Conservation (phyloP, 192 early-diverging fungal species). For the Coemansia sp. region DNA sequence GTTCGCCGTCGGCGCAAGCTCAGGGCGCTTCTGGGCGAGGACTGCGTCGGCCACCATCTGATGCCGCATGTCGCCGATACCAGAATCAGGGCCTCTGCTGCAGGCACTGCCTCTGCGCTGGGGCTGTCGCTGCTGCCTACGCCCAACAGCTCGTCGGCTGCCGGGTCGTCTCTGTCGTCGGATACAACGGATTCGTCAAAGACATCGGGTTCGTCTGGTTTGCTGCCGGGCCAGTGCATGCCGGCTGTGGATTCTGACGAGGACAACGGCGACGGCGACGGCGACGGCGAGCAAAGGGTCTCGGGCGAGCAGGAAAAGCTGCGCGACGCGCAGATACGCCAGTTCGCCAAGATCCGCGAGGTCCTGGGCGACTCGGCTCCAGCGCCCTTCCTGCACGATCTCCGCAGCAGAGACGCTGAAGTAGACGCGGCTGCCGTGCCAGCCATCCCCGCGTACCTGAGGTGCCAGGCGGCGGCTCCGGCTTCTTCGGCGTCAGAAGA, state of each 20-base stretch:
- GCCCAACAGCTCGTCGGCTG: constrained; percentile 17
- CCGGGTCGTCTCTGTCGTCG: background rate
- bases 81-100: too few relatives aligned
- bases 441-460: background rate
- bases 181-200: too few relatives aligned
- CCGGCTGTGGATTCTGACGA: too few relatives aligned
- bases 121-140: constrained; percentile 14
- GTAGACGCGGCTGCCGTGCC: background rate
- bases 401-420: background rate
- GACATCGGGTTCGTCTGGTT: background rate
- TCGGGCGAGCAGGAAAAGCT: background rate
- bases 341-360: constrained; percentile 35
- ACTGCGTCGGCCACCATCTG: constrained; percentile 21
- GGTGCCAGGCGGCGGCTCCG: background rate
- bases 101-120: background rate
- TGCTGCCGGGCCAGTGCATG: too few relatives aligned
- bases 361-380: constrained; percentile 36
- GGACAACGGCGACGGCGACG: too few relatives aligned
- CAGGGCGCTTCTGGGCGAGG: constrained; percentile 59
- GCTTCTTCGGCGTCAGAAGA: constrained; percentile 6
- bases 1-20: constrained; percentile 63
- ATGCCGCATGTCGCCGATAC: constrained; percentile 12
- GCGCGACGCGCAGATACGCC: constrained; percentile 21
- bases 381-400: constrained; percentile 3
- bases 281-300: background rate